Conservation (phyloP, 345 rosid genomes). For the Clausena lansium region DNA sequence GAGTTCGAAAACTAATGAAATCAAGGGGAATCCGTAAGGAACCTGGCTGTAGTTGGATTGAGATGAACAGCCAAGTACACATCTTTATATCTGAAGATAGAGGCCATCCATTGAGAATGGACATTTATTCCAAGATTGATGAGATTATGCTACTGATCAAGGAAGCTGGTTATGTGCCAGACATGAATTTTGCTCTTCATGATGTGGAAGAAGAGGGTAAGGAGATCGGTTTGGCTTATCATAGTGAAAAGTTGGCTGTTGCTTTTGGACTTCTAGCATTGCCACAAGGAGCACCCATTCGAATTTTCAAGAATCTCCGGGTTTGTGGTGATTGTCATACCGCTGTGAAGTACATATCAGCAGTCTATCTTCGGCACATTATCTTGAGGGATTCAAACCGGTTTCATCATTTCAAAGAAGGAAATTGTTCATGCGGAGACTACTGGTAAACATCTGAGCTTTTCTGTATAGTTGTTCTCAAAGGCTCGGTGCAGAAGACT, state of each 20-base stretch:
- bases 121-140: conserved; percentile 68
- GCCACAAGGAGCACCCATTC: conserved; percentile 60
- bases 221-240: conserved; percentile 80
- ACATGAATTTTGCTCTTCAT: conserved; percentile 71
- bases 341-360: conserved; percentile 79
- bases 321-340: conserved; percentile 91
- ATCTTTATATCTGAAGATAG: conserved; percentile 79
- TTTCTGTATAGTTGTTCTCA: neutral
- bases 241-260: conserved; percentile 86
- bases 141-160: conserved; percentile 65
- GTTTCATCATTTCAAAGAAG: conserved; percentile 84
- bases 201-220: conserved; percentile 70
- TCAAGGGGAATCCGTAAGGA: conserved; percentile 66
- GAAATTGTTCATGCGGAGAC: conserved; percentile 88
- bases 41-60: conserved; percentile 89
- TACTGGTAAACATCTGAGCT: conserved; percentile 57
- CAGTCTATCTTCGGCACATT: conserved; percentile 54
- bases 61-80: conserved; percentile 55
- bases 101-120: conserved; percentile 54
- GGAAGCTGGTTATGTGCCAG: conserved; percentile 75
- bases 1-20: conserved; percentile 67
- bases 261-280: conserved; percentile 72
- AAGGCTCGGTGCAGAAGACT: neutral
- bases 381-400: conserved; percentile 87
- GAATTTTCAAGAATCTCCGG: conserved; percentile 85